Percentiles rank a stretch among this genome's conserved stretches.
These are phyloP conservation scores for Mortierella alpina DNA, from an alignment of 192 early-diverging fungal species.

Conservation along the genomic window DNA sequence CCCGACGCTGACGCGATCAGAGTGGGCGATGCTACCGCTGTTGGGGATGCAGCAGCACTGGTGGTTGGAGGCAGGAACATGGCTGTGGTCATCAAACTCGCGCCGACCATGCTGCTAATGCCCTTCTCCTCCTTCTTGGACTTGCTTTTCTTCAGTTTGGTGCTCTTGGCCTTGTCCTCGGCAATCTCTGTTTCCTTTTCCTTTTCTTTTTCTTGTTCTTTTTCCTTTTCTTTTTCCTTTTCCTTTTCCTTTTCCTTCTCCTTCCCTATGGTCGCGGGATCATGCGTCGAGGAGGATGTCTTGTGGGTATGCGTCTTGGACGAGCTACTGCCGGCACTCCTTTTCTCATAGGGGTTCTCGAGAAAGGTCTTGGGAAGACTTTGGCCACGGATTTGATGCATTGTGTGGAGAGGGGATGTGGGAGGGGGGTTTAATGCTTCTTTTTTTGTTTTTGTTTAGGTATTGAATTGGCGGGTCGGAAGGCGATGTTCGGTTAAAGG, in stretches of 20 bases:
- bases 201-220: not conserved
- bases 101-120: conserved; percentile 6
- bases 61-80: not conserved
- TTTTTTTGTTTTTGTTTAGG: too few species aligned
- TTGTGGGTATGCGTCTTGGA: not conserved
- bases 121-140: not conserved
- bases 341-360: too few species aligned
- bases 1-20: not conserved
- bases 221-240: conserved; percentile 11
- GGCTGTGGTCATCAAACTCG: conserved; percentile 19
- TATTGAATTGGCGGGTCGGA: too few species aligned
- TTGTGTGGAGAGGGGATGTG: too few species aligned
- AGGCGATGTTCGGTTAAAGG: too few species aligned
- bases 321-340: not conserved
- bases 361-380: too few species aligned
- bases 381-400: too few species aligned
- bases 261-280: not conserved
- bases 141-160: not conserved
- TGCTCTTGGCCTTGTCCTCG: not conserved
- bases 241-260: not conserved
- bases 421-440: too few species aligned
- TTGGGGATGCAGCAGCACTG: not conserved
- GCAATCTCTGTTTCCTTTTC: not conserved
- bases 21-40: not conserved
- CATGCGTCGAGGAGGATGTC: not conserved